These are phyloP conservation scores for Tylopilus rubrobrunneus DNA, from an alignment of 768 basidiomycete genomes.

Conservation along the genomic window DNA sequence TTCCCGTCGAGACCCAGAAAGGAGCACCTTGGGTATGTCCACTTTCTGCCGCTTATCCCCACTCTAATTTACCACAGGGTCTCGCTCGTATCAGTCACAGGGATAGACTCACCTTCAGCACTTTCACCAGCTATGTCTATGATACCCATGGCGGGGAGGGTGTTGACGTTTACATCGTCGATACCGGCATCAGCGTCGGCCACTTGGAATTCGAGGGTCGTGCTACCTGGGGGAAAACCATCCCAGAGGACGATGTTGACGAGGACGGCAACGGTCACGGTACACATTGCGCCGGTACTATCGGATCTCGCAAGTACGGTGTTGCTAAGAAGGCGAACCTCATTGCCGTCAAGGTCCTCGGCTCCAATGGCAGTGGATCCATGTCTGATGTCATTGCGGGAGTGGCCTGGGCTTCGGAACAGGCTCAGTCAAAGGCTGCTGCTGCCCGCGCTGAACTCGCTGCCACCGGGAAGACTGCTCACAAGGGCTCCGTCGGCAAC, in stretches of 20 bases:
- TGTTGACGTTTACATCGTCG: conserved; percentile 87
- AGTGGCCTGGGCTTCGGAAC: conserved; percentile 70
- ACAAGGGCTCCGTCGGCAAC: conserved; percentile 95
- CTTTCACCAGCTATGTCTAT: conserved; percentile 82
- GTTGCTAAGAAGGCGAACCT: conserved; percentile 92
- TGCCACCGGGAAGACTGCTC: conserved; percentile 70
- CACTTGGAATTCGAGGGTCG: conserved; percentile 90
- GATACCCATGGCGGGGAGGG: conserved; percentile 76
- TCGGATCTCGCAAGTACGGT: conserved; percentile 90
- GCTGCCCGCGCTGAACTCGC: conserved; percentile 62
- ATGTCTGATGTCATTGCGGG: conserved; percentile 94
- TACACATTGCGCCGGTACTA: conserved; percentile 92
- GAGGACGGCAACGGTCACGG: conserved; percentile 96
- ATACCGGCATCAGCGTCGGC: conserved; percentile 84
- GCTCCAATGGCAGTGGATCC: conserved; percentile 89
- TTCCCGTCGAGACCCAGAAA: conserved; percentile 42
- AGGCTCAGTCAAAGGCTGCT: conserved; percentile 51
- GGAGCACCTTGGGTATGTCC: conserved; percentile 80
- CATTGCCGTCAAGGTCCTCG: conserved; percentile 89
- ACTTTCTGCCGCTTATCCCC: background rate
- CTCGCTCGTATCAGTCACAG: conserved; percentile 95
- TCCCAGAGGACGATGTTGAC: conserved; percentile 80
- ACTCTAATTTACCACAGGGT: conserved; percentile 54
- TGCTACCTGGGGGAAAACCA: conserved; percentile 89
- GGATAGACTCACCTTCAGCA: conserved; percentile 64